Base-by-base conservation (phyloP, 1,284 basidiomycete species). In the Anthracocystis walkeri region DNA sequence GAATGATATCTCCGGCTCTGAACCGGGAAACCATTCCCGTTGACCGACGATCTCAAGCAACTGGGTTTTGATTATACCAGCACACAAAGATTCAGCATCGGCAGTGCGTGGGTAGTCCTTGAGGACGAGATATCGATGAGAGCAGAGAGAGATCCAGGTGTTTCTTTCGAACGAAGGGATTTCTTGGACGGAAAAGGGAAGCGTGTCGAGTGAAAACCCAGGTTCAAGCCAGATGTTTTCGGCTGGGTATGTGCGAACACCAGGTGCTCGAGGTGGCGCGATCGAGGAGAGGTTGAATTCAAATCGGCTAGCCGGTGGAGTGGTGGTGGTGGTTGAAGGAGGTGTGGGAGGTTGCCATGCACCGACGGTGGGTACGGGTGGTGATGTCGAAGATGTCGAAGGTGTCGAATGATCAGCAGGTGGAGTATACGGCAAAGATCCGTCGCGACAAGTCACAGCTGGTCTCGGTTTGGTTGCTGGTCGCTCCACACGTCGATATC, bases 141-240 rank as follows among this genome's bases (percentile, higher is more conserved):
- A 58, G 8, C 33, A 27, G 4, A 64, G 27, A 2, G 16, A 2
- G 1, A 42, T n/a, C 62, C 62, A 64, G 14, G 62, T 23, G 5
- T 21, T 20, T 16, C 62, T 55, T 4, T 58, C 42, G 20, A 64
- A 58, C 0, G 49, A 45, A 1, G 62, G 54, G 0, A 64, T 46
- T 14, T 64, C 62, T 4, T 5, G 1, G 18, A 57, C 45, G 0
- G 41, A 18, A 29, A 63, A 63, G 1, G 52, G 53, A 1, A 62
- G 20, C 0, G 4, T 4, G 45, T 4, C 7, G 6, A 27, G 35
- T 4, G 20, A 2, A 18, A 55, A 46, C 25, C 3, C 6, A 4
- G 48, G 25, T 6, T 35, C 14, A 33, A 20, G 18, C n/a, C 31
- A 38, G 44, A 57, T 48, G 21, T 18, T 2, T 7, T 48, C 20